phyloP scores from a whole-genome alignment of 306 rosid genomes.

The Pyrus betulifolia region DNA sequence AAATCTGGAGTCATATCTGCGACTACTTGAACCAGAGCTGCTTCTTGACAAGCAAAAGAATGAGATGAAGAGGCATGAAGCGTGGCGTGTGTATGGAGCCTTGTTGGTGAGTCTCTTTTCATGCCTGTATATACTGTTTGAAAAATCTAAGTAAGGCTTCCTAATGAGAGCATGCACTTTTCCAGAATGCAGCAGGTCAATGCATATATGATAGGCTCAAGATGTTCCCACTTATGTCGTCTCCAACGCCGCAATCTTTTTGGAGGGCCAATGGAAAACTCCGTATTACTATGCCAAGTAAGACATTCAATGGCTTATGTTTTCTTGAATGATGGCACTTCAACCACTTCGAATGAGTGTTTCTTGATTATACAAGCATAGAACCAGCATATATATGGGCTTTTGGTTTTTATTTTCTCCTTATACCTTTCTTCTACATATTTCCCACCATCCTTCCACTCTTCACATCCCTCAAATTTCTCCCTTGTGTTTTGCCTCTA shows the following conservation, averaged over 20 bases:
- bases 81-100: slow-evolving; percentile 82
- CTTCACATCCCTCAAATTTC: background rate
- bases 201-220: slow-evolving; percentile 34
- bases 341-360: background rate
- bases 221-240: slow-evolving; percentile 26
- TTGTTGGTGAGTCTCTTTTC: slow-evolving; percentile 51
- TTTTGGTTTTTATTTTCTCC: background rate
- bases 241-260: slow-evolving; percentile 12
- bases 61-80: slow-evolving; percentile 79
- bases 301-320: background rate
- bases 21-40: slow-evolving; percentile 80
- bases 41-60: slow-evolving; percentile 70
- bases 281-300: slow-evolving; percentile 12
- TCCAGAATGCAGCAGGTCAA: slow-evolving; percentile 42
- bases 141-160: background rate
- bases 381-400: background rate
- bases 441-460: background rate
- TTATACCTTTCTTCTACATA: background rate
- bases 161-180: background rate
- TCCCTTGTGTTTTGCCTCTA: background rate
- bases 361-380: background rate
- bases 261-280: slow-evolving; percentile 20
- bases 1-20: slow-evolving; percentile 63
- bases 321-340: background rate
- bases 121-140: background rate